phyloP scores from a whole-genome alignment of 257 asterid genomes.

The Gardenia jasminoides region DNA sequence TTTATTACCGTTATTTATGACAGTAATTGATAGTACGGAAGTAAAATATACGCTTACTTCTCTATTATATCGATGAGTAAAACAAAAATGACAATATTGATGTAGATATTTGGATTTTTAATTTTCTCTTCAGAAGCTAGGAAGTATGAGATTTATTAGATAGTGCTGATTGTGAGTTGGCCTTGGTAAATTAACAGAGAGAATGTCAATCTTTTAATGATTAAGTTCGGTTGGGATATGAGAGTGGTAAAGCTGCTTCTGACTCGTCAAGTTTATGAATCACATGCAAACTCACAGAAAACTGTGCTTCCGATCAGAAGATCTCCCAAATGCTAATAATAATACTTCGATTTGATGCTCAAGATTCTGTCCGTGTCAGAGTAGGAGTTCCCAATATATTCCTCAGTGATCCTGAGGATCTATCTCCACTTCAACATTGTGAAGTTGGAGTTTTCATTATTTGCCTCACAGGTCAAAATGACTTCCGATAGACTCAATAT shows the following conservation, averaged over 20 bases:
- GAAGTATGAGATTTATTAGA: background rate
- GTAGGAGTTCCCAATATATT: background rate
- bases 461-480: background rate
- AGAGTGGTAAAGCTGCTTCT: background rate
- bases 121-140: no score
- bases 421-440: background rate
- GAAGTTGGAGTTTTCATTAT: background rate
- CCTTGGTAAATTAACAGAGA: background rate
- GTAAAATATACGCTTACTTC: background rate
- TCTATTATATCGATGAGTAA: no score
- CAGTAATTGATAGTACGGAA: background rate
- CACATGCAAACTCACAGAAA: constrained; percentile 8
- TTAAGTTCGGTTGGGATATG: background rate
- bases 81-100: no score
- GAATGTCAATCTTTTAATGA: background rate
- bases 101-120: background rate
- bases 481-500: background rate
- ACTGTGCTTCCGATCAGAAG: background rate
- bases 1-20: background rate
- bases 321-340: background rate
- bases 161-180: background rate
- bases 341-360: background rate
- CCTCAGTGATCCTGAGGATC: background rate
- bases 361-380: background rate
- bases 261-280: constrained; percentile 4